A percentile compares a stretch with the other conserved stretches of the same genome.
These are phyloP conservation scores for Pseudopithomyces maydicus DNA, from an alignment of 2,329 filamentous ascomycete species.

Conservation along the genomic window DNA sequence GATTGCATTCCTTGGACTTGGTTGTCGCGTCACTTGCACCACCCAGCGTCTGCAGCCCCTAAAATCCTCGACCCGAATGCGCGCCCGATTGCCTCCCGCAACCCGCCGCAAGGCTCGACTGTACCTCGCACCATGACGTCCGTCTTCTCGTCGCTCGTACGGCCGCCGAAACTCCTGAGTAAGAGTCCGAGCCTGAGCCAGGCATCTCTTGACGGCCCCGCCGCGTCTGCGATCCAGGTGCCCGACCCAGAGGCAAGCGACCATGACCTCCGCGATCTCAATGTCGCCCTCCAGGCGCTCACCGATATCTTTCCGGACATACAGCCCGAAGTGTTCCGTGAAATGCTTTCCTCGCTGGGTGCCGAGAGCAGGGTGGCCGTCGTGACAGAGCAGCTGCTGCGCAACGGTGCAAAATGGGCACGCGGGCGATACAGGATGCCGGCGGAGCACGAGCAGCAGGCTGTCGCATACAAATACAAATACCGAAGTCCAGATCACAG, in stretches of 20 bases:
- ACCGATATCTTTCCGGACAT: conserved; percentile 78
- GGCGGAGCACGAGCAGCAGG: conserved; percentile 40
- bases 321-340: conserved; percentile 81
- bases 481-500: conserved; percentile 36
- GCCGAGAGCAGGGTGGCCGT: conserved; percentile 77
- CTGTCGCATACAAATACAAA: conserved; percentile 37
- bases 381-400: conserved; percentile 77
- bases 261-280: conserved; percentile 71
- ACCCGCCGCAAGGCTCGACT: conserved; percentile 5
- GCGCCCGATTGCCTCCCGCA: neutral
- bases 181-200: conserved; percentile 20
- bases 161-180: conserved; percentile 28
- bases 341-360: conserved; percentile 77
- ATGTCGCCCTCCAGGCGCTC: conserved; percentile 70
- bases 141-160: conserved; percentile 43
- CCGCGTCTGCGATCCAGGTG: neutral
- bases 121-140: conserved; percentile 31
- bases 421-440: conserved; percentile 64
- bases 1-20: neutral
- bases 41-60: neutral
- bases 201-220: conserved; percentile 8
- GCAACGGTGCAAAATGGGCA: conserved; percentile 71
- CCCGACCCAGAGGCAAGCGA: conserved; percentile 49
- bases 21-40: neutral
- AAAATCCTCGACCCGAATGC: conserved; percentile 3